These are phyloP conservation scores for Seminavis robusta DNA, from an alignment of 108 stramenopile species.

Conservation along the genomic window DNA sequence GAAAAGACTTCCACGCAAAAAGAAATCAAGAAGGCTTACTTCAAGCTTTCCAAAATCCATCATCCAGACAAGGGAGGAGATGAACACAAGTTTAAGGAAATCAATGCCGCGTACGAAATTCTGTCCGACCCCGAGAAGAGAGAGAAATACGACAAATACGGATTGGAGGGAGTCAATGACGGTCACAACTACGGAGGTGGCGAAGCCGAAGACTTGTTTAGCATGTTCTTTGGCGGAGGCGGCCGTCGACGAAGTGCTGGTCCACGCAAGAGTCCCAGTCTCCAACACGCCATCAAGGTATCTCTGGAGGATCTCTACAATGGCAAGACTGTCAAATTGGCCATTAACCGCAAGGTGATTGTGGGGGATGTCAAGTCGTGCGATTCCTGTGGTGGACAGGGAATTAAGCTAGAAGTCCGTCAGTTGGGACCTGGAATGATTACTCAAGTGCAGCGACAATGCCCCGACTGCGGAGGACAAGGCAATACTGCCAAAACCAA, in stretches of 20 bases:
- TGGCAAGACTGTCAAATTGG: constrained; percentile 93
- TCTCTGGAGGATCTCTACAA: constrained; percentile 94
- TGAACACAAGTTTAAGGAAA: constrained; percentile 85
- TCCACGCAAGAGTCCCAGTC: constrained; percentile 90
- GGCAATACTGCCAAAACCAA: constrained; percentile 64
- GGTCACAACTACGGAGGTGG: constrained; percentile 64
- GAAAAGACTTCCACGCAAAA: constrained; percentile 65
- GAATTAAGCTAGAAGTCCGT: constrained; percentile 78
- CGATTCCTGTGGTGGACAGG: constrained; percentile 78
- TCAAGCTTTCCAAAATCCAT: constrained; percentile 50
- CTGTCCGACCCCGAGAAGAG: constrained; percentile 86
- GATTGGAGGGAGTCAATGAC: constrained; percentile 85
- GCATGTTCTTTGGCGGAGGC: constrained; percentile 92
- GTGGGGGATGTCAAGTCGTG: constrained; percentile 73
- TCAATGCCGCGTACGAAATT: constrained; percentile 87
- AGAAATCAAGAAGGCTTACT: constrained; percentile 86
- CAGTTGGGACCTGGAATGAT: constrained; percentile 93
- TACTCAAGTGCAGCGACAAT: constrained; percentile 80
- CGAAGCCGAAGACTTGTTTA: constrained; percentile 89
- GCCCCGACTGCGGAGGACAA: constrained; percentile 75
- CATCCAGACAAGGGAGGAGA: constrained; percentile 88
- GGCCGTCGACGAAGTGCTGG: constrained; percentile 41
- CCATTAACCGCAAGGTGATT: constrained; percentile 87
- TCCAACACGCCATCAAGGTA: constrained; percentile 91
- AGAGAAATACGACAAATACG: constrained; percentile 87